Percentiles rank a stretch among this genome's conserved stretches.
Conservation (phyloP, 2,329 filamentous ascomycete species). For the Aureobasidium sp. region DNA sequence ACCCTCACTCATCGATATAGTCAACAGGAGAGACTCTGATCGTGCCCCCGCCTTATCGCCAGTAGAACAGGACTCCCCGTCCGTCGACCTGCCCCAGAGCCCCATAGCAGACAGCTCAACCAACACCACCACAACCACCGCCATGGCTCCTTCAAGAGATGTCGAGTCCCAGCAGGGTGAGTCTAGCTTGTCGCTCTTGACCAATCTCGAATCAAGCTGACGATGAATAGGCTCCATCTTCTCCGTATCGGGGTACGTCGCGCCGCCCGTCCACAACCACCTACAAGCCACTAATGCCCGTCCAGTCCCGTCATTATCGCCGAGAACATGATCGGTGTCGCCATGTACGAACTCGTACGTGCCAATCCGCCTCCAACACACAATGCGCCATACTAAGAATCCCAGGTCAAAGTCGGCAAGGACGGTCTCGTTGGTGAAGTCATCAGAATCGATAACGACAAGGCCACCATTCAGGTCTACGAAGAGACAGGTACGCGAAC, state of each 20-base stretch:
- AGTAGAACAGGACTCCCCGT: slow-evolving; percentile 19
- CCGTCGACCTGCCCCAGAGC: slow-evolving; percentile 19
- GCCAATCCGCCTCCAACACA: slow-evolving; percentile 27
- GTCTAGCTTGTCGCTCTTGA: not conserved
- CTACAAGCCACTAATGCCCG: slow-evolving; percentile 15
- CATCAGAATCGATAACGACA: slow-evolving; percentile 93
- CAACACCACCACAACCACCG: not conserved
- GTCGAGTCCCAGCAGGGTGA: slow-evolving; percentile 8
- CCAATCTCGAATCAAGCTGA: not conserved
- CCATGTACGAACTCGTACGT: slow-evolving; percentile 93
- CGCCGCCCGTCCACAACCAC: not conserved
- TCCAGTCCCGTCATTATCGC: slow-evolving; percentile 81
- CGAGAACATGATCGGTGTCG: slow-evolving; percentile 97
- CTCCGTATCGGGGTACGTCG: slow-evolving; percentile 56
- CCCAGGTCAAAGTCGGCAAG: slow-evolving; percentile 71
- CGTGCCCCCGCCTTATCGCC: slow-evolving; percentile 22
- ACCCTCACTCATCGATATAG: slow-evolving; percentile 55
- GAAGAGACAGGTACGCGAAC: slow-evolving; percentile 77
- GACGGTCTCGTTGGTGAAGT: slow-evolving; percentile 92
- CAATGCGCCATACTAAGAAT: slow-evolving; percentile 34
- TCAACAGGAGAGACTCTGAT: slow-evolving; percentile 44
- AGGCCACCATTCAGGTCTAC: slow-evolving; percentile 97
- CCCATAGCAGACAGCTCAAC: slow-evolving; percentile 13
- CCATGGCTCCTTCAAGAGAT: slow-evolving; percentile 4
- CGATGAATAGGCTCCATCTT: slow-evolving; percentile 52